A percentile compares a stretch with the other conserved stretches of the same genome.
These are phyloP conservation scores for Parmelia sp. DNA, from an alignment of 495 filamentous ascomycete genomes.

Conservation along the genomic window DNA sequence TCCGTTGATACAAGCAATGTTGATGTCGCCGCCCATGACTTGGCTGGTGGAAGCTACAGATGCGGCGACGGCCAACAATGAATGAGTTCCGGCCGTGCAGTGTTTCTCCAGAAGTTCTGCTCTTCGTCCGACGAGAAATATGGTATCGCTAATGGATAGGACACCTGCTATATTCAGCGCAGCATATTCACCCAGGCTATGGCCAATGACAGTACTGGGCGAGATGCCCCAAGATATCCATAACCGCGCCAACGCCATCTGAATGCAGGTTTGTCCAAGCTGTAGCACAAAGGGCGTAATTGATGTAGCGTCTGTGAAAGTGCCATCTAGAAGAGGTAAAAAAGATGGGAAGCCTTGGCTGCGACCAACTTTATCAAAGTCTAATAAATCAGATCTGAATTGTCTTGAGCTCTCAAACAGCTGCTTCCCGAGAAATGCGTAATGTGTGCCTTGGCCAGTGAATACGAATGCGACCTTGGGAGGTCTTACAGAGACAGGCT, in stretches of 20 bases:
- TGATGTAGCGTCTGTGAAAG: slow-evolving; percentile 13
- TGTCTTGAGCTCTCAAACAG: slow-evolving; percentile 26
- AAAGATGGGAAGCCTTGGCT: slow-evolving; percentile 64
- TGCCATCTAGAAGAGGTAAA: slow-evolving; percentile 53
- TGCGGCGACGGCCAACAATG: slow-evolving; percentile 42
- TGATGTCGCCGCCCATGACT: slow-evolving; percentile 22
- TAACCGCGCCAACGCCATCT: slow-evolving; percentile 64
- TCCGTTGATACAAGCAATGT: slow-evolving; percentile 49
- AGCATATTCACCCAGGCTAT: slow-evolving; percentile 72
- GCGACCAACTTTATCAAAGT: slow-evolving; percentile 52
- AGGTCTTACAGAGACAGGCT: slow-evolving; percentile 14
- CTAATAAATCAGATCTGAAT: slow-evolving; percentile 40
- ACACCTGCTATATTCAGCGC: slow-evolving; percentile 67
- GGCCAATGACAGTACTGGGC: slow-evolving; percentile 62
- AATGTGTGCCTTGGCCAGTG: slow-evolving; percentile 66
- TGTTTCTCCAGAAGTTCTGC: slow-evolving; percentile 57
- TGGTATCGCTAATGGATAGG: slow-evolving; percentile 61
- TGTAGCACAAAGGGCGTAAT: neutral
- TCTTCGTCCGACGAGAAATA: slow-evolving; percentile 63
- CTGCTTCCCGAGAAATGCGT: slow-evolving; percentile 28
- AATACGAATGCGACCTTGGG: slow-evolving; percentile 57
- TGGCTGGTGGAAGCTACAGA: too few species aligned
- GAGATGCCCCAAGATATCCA: slow-evolving; percentile 65
- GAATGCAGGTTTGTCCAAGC: slow-evolving; percentile 49
- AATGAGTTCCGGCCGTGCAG: slow-evolving; percentile 56